Conservation (phyloP, 2,329 filamentous ascomycete genomes). For the Fusarium sp. region DNA sequence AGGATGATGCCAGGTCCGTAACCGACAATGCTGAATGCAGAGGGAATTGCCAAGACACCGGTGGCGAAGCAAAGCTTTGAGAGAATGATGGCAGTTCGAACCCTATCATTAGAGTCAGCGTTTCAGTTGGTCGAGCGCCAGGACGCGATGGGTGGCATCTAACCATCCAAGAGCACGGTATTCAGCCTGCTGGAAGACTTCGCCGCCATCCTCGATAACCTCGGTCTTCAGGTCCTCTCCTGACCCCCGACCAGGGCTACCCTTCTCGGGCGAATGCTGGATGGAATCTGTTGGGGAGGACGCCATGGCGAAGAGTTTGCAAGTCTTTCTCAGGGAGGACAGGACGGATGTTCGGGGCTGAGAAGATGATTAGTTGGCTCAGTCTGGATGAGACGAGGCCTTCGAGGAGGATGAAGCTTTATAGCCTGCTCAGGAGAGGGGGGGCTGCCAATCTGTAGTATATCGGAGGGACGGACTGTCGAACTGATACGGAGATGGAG, state of each 20-base stretch:
- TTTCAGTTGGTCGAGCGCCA: neutral
- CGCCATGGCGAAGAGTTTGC: neutral
- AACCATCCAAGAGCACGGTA: slow-evolving; percentile 41
- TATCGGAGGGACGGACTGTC: neutral
- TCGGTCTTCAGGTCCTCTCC: neutral
- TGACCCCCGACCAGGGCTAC: neutral
- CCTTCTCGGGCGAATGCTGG: neutral
- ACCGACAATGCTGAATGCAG: slow-evolving; percentile 39
- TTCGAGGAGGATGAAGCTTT: neutral
- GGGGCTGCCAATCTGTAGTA: neutral
- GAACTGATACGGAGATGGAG: neutral
- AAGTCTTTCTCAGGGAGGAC: neutral
- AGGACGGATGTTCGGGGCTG: neutral
- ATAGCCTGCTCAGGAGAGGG: neutral
- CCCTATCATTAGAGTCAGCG: slow-evolving; percentile 13
- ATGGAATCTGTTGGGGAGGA: neutral
- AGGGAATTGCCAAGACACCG: slow-evolving; percentile 44
- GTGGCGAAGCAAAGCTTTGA: slow-evolving; percentile 41
- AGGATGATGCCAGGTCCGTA: slow-evolving; percentile 37
- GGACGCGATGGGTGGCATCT: neutral
- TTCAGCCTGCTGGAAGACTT: slow-evolving; percentile 35
- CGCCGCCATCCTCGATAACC: slow-evolving; percentile 26
- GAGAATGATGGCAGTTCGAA: slow-evolving; percentile 38
- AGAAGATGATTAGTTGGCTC: neutral
- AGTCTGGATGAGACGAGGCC: neutral